A percentile compares a stretch with the other conserved stretches of the same genome.
These are phyloP conservation scores for Endocalyx cinctus DNA, from an alignment of 2,329 filamentous ascomycete genomes.

Conservation along the genomic window DNA sequence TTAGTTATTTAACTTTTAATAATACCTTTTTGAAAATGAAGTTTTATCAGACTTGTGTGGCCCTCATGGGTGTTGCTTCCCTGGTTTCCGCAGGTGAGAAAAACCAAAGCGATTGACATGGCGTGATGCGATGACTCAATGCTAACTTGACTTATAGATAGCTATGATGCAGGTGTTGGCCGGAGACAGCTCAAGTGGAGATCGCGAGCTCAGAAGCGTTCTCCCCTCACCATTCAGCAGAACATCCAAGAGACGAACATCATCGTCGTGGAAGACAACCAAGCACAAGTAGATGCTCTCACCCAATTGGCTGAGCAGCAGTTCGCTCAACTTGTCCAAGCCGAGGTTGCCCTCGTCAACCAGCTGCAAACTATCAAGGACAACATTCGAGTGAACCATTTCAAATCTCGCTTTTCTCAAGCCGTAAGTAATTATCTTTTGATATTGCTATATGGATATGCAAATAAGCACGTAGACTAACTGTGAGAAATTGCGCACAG, in stretches of 20 bases:
- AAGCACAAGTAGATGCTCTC: conserved; percentile 29
- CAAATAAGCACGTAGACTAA: conserved; percentile 4
- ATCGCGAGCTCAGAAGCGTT: conserved; percentile 18
- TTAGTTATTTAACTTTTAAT: too few species aligned
- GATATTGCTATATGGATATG: too few species aligned
- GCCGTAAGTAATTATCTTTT: conserved; percentile 24
- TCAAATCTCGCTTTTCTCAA: conserved; percentile 31
- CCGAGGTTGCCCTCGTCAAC: conserved; percentile 30
- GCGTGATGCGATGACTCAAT: background rate
- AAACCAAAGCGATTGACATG: background rate
- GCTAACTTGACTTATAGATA: conserved; percentile 13
- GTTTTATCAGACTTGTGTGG: conserved; percentile 14
- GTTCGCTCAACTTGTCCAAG: conserved; percentile 32
- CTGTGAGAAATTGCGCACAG: conserved; percentile 16
- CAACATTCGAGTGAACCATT: conserved; percentile 37
- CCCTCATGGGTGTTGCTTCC: conserved; percentile 17
- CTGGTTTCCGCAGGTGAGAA: conserved; percentile 17
- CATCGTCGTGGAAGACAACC: conserved; percentile 31
- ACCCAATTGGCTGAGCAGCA: conserved; percentile 31
- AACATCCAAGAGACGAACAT: conserved; percentile 31
- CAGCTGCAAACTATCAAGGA: conserved; percentile 37
- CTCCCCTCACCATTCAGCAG: conserved; percentile 23
- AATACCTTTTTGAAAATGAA: too few species aligned
- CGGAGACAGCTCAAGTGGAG: conserved; percentile 20
- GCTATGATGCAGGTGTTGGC: conserved; percentile 9